Base-by-base conservation (phyloP, 441 rosid species). In the Daphne laureola region DNA sequence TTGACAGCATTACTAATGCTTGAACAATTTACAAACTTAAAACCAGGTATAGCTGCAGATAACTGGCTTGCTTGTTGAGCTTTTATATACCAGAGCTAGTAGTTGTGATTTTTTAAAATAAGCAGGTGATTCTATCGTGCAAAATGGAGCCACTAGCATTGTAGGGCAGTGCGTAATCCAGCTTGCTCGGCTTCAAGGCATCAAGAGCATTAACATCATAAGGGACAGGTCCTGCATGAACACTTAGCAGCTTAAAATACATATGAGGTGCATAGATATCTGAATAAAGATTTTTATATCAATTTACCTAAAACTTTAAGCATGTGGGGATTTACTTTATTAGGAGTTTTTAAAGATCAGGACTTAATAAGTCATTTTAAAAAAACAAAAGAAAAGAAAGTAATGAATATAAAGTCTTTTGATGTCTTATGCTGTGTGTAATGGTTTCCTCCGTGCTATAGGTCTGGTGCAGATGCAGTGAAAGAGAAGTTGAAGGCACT, bases 151-250 rank as follows among this genome's bases (percentile, higher is more conserved):
- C 57, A 84, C 92, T 17, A 89, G 94, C 71, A 83, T 84, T 8
- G 97, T 89, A 42, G 96, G 98, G 55, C 97, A 83, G 65, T 92
- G 98, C 71, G 67, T 84, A 21, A 79, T 84, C 66, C 97, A 89
- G 77, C 76, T 92, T 70, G 98, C 96, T 5, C 70, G 59, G 65
- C 69, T 68, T 31, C 86, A 74, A 48, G 83, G 94, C 61, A 77
- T 92, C 62, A 79, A 74, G 63, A 89, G 78, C 65, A 66, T 89
- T 59, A 89, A 89, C 44, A 52, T 92, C 48, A 78, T 84, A 47
- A 82, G 96, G 78, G 98, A 92, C 68, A 88, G 90, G 96, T 89
- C 59, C 26, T 31, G 17, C 51, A 25, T 63, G 17, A 45, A 60
- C 36, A n/a, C 54, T 40, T 31, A 31, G 38, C 38, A 31, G 38